phyloP scores from a whole-genome alignment of 768 basidiomycete species.

The Leccinum variicolor region DNA sequence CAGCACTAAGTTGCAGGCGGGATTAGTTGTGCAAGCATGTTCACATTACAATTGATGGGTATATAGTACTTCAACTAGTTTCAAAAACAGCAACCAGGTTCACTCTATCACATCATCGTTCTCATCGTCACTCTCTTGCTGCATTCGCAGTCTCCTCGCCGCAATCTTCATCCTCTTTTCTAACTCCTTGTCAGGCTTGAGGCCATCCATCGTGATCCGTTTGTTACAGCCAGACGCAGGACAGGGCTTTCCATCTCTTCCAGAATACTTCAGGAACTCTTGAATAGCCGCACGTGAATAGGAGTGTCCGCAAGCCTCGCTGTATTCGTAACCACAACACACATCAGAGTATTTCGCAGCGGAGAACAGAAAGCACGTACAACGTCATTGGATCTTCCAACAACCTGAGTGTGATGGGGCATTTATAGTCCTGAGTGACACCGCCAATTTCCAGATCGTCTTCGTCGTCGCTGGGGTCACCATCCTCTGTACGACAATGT shows the following conservation, averaged over 20 bases:
- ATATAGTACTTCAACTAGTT: constrained; percentile 1
- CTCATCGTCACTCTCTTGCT: constrained; percentile 34
- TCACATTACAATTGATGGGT: constrained; percentile 13
- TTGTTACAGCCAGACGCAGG: constrained; percentile 74
- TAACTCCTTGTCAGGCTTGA: constrained; percentile 54
- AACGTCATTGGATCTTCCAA: constrained; percentile 78
- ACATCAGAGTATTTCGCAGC: constrained; percentile 2
- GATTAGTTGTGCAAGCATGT: neutral
- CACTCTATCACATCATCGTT: constrained; percentile 60
- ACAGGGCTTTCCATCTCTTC: constrained; percentile 44
- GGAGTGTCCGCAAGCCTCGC: constrained; percentile 72
- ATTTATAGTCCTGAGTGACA: constrained; percentile 76
- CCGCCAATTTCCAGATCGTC: constrained; percentile 90
- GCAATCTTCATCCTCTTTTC: constrained; percentile 60
- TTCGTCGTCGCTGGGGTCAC: constrained; percentile 79
- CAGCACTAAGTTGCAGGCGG: neutral
- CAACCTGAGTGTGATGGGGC: constrained; percentile 70
- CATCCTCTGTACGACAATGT: constrained; percentile 52
- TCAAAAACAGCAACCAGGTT: neutral
- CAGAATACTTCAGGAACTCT: constrained; percentile 49
- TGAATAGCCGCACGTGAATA: constrained; percentile 73
- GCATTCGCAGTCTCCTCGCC: constrained; percentile 48
- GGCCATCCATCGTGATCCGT: constrained; percentile 46
- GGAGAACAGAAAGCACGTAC: constrained; percentile 43
- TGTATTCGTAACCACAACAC: constrained; percentile 27